Evolutionary conservation across 1,284 basidiomycete species (phyloP).

Genomic region (Anthracocystis walkeri): DNA sequence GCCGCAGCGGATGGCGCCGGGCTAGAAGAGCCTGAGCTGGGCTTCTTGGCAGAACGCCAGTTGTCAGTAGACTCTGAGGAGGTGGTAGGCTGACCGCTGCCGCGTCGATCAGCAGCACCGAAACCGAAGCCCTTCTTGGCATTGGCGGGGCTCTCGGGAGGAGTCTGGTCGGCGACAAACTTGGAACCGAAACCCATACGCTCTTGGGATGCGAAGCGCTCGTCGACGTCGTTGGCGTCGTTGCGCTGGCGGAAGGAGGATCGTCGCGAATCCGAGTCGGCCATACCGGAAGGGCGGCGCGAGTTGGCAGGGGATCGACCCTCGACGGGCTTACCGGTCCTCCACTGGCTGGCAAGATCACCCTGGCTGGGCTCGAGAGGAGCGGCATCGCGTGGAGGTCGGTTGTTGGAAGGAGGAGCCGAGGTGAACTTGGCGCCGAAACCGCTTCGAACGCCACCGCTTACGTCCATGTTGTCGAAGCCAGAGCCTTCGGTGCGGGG

Average conservation of each 20-base stretch:
- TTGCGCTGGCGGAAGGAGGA: slow-evolving; percentile 42
- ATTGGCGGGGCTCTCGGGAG: slow-evolving; percentile 54
- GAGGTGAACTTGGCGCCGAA: slow-evolving; percentile 63
- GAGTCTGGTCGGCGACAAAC: slow-evolving; percentile 56
- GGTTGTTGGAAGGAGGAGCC: slow-evolving; percentile 36
- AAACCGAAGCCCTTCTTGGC: slow-evolving; percentile 59
- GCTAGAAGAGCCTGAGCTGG: slow-evolving; percentile 43
- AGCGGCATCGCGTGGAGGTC: slow-evolving; percentile 48
- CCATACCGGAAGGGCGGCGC: slow-evolving; percentile 39
- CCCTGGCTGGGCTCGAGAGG: slow-evolving; percentile 59
- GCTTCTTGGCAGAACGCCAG: slow-evolving; percentile 53
- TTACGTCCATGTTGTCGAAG: slow-evolving; percentile 67
- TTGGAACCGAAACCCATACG: slow-evolving; percentile 67
- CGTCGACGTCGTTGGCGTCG: slow-evolving; percentile 62
- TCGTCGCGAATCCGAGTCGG: slow-evolving; percentile 33
- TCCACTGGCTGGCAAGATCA: slow-evolving; percentile 65
- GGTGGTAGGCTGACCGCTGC: slow-evolving; percentile 20
- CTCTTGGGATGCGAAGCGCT: slow-evolving; percentile 57
- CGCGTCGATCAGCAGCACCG: slow-evolving; percentile 47
- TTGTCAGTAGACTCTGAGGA: slow-evolving; percentile 40
- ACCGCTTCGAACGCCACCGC: slow-evolving; percentile 62
- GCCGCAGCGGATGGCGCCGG: slow-evolving; percentile 42
- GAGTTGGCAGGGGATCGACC: slow-evolving; percentile 41
- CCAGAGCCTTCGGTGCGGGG: slow-evolving; percentile 41
- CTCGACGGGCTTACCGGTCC: slow-evolving; percentile 66